A percentile compares a stretch with the other conserved stretches of the same genome.
Evolutionary conservation across 768 basidiomycete species (phyloP).

Genomic region (Gloeostereum incarnatum): DNA sequence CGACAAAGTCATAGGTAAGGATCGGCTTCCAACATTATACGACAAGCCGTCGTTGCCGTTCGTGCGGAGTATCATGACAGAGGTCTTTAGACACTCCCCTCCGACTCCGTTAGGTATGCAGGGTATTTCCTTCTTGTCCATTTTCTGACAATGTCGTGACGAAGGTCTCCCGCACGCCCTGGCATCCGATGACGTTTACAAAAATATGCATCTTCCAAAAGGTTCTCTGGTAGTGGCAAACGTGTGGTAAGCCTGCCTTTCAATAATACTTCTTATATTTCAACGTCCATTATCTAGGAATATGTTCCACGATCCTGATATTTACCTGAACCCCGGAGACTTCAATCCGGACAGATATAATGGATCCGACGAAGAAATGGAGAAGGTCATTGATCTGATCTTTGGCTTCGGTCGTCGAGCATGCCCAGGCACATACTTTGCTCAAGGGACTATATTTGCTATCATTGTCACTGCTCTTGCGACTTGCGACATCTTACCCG

Average conservation of each 20-base stretch:
- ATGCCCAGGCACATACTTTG: constrained; percentile 9
- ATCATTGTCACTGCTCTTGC: constrained; percentile 5
- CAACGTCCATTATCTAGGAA: neutral
- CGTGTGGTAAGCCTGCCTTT: constrained; percentile 7
- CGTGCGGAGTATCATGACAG: constrained; percentile 12
- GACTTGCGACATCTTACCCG: constrained; percentile 4
- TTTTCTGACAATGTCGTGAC: neutral
- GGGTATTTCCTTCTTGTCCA: neutral
- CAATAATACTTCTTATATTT: neutral
- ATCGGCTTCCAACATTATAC: constrained; percentile 12
- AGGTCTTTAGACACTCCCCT: constrained; percentile 11
- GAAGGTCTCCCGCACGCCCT: constrained; percentile 14
- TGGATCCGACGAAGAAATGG: constrained; percentile 6
- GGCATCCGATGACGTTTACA: constrained; percentile 19
- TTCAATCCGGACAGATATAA: constrained; percentile 20
- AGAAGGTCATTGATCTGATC: constrained; percentile 6
- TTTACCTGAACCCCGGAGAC: constrained; percentile 15
- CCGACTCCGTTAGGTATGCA: constrained; percentile 10
- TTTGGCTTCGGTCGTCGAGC: constrained; percentile 11
- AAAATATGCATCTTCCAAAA: constrained; percentile 21
- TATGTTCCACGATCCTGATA: constrained; percentile 7
- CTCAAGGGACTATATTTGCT: constrained; percentile 4
- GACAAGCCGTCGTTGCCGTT: constrained; percentile 15
- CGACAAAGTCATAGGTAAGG: constrained; percentile 8
- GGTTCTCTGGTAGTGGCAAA: constrained; percentile 13